phyloP scores from a whole-genome alignment of 2,329 filamentous ascomycete species.

The Phialocephala sp. region DNA sequence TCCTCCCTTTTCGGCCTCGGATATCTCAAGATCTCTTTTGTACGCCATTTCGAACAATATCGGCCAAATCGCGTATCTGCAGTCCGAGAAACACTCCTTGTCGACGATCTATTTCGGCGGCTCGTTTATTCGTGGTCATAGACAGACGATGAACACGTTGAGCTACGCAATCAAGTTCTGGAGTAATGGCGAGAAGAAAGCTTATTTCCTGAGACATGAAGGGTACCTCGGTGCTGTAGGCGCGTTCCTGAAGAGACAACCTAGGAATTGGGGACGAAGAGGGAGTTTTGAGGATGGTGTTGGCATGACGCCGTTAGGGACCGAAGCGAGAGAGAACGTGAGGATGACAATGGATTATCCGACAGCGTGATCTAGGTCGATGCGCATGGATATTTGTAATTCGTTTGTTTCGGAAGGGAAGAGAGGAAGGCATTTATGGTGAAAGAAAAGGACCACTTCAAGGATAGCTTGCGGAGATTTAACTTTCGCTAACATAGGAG shows the following conservation, averaged over 20 bases:
- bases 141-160: constrained; percentile 96
- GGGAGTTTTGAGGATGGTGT: constrained; percentile 58
- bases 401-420: background rate
- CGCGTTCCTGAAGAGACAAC: constrained; percentile 90
- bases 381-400: background rate
- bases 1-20: constrained; percentile 73
- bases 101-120: constrained; percentile 97
- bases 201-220: constrained; percentile 94
- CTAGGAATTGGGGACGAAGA: constrained; percentile 86
- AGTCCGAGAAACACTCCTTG: constrained; percentile 90
- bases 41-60: constrained; percentile 99
- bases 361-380: constrained; percentile 9
- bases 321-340: constrained; percentile 28
- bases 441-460: background rate
- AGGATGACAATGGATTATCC: constrained; percentile 20
- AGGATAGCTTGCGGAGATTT: background rate
- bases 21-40: constrained; percentile 88
- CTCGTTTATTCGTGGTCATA: constrained; percentile 93
- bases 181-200: constrained; percentile 92
- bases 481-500: background rate
- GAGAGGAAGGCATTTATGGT: background rate
- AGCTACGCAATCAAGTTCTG: constrained; percentile 98
- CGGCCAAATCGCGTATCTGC: constrained; percentile 96
- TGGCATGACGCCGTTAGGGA: constrained; percentile 14
- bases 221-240: constrained; percentile 94